These are phyloP conservation scores for Sextonia rubra DNA, from an alignment of 164 flowering plant species.

Conservation along the genomic window DNA sequence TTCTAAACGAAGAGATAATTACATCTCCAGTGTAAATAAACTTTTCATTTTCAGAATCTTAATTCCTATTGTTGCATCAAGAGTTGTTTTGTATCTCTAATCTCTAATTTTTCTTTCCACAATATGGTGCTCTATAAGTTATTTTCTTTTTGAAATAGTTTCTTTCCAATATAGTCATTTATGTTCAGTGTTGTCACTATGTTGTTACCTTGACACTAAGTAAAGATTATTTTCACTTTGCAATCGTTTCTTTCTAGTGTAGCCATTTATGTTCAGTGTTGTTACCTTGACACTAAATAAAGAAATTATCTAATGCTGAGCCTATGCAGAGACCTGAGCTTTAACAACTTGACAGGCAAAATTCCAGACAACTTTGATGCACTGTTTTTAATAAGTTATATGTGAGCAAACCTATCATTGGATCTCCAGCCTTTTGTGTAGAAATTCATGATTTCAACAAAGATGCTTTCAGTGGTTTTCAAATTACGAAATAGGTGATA, in stretches of 20 bases:
- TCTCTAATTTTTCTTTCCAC: too few relatives aligned
- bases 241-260: too few relatives aligned
- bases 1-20: too few relatives aligned
- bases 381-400: conserved; percentile 8
- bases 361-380: conserved; percentile 31
- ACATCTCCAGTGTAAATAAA: too few relatives aligned
- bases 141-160: too few relatives aligned
- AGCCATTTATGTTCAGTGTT: not conserved
- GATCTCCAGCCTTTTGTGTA: not conserved
- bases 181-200: not conserved
- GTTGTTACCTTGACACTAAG: not conserved
- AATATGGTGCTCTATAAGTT: too few relatives aligned
- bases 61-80: too few relatives aligned
- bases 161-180: too few relatives aligned
- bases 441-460: not conserved
- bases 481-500: too few relatives aligned
- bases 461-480: not conserved
- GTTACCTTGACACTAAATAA: not conserved
- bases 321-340: conserved; percentile 55
- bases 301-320: not conserved
- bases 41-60: too few relatives aligned
- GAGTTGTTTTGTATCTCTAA: too few relatives aligned
- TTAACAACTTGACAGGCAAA: conserved; percentile 53
- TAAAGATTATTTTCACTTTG: not conserved
- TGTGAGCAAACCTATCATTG: conserved; percentile 12